phyloP scores from a whole-genome alignment of 2,329 filamentous ascomycete species.

The Scedosporium apiospermum region DNA sequence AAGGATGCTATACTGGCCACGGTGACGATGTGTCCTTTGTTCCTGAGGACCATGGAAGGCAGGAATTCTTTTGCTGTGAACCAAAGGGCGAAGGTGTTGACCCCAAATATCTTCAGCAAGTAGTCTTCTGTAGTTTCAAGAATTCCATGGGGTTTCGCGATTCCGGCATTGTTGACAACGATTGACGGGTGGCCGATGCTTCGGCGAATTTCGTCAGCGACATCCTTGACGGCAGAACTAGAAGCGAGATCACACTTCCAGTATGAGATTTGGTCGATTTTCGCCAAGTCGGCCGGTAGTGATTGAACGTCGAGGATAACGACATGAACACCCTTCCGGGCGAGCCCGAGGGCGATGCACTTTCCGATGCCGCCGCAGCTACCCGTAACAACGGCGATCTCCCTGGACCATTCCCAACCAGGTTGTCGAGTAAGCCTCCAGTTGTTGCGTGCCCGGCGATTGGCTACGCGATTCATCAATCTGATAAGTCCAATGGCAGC shows the following conservation, averaged over 20 bases:
- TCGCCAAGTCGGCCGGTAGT: conserved; percentile 9
- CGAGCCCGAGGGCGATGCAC: conserved; percentile 22
- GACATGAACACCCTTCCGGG: conserved; percentile 1
- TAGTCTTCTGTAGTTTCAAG: conserved; percentile 47
- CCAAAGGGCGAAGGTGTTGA: conserved; percentile 61
- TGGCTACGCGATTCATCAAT: neutral
- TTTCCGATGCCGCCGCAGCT: conserved; percentile 32
- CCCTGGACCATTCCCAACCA: conserved; percentile 26
- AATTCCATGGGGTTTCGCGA: conserved; percentile 53
- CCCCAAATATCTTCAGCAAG: conserved; percentile 59
- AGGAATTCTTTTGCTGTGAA: conserved; percentile 59
- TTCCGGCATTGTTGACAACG: conserved; percentile 64
- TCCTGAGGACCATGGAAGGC: conserved; percentile 49
- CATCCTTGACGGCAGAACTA: conserved; percentile 32
- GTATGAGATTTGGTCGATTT: conserved; percentile 15
- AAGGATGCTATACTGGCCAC: conserved; percentile 57
- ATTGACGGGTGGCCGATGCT: conserved; percentile 51
- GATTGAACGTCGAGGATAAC: neutral
- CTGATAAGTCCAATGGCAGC: neutral
- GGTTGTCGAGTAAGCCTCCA: neutral
- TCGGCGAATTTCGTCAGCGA: conserved; percentile 19
- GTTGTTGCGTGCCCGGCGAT: neutral
- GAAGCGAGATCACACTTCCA: conserved; percentile 31
- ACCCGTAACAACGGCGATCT: conserved; percentile 34
- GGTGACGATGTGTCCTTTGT: conserved; percentile 67